A percentile compares a stretch with the other conserved stretches of the same genome.
Conservation (phyloP, 1,284 basidiomycete genomes). For the Fomitopsis palustris region DNA sequence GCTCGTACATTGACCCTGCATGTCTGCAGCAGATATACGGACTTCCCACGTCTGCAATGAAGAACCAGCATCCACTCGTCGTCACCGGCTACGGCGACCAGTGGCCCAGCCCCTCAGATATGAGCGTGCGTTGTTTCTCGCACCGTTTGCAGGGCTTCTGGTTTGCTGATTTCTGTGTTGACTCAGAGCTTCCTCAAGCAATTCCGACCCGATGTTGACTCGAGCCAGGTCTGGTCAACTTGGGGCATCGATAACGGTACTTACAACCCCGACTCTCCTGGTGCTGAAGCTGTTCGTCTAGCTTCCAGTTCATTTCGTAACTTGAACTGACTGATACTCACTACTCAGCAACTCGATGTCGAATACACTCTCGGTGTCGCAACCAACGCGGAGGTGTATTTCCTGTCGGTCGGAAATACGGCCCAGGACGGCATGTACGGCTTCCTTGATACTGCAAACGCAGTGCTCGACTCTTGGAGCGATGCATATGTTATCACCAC, state of each 20-base stretch:
- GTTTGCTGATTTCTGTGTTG: neutral
- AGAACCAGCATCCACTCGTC: slow-evolving; percentile 46
- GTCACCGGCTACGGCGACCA: slow-evolving; percentile 55
- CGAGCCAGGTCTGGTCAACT: slow-evolving; percentile 47
- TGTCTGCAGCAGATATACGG: slow-evolving; percentile 56
- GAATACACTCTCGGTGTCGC: slow-evolving; percentile 58
- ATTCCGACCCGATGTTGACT: slow-evolving; percentile 47
- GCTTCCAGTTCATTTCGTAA: no score
- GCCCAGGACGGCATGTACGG: neutral
- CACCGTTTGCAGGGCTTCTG: slow-evolving; percentile 17
- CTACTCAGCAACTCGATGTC: slow-evolving; percentile 48
- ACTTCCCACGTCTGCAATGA: slow-evolving; percentile 39
- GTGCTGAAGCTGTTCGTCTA: slow-evolving; percentile 19
- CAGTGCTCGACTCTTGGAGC: neutral
- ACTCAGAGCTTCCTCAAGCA: slow-evolving; percentile 44
- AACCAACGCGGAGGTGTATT: slow-evolving; percentile 7
- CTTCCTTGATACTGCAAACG: neutral
- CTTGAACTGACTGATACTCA: neutral
- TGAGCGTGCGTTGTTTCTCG: slow-evolving; percentile 30
- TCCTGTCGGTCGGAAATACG: neutral
- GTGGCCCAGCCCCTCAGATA: slow-evolving; percentile 49
- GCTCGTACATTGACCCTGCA: slow-evolving; percentile 42
- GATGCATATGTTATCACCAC: neutral
- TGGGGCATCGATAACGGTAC: slow-evolving; percentile 54
- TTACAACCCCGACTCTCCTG: slow-evolving; percentile 34